Evolutionary conservation across 148 eudicot genomes (phyloP).

Genomic region (Rhododendron vialii): DNA sequence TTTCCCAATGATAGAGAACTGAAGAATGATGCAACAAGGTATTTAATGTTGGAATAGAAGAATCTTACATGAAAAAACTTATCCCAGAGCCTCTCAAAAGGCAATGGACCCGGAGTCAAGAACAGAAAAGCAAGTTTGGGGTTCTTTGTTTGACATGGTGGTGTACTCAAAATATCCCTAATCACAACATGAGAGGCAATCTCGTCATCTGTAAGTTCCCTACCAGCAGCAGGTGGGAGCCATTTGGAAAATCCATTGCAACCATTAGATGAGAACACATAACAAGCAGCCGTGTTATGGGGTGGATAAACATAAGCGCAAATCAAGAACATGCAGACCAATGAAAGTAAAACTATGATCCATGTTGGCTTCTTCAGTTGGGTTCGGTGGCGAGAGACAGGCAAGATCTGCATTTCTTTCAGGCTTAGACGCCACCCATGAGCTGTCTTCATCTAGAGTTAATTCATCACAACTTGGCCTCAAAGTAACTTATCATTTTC

Average conservation of each 20-base stretch:
- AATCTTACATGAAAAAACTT: slow-evolving; percentile 53
- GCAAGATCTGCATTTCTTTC: slow-evolving; percentile 53
- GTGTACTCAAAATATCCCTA: slow-evolving; percentile 45
- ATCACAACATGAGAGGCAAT: slow-evolving; percentile 51
- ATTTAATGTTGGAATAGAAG: slow-evolving; percentile 5
- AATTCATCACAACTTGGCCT: slow-evolving; percentile 14
- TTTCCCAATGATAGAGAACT: not conserved
- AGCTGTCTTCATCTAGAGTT: slow-evolving; percentile 42
- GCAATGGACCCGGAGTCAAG: slow-evolving; percentile 57
- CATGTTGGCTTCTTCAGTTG: slow-evolving; percentile 55
- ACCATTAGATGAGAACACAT: slow-evolving; percentile 54
- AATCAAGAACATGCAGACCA: slow-evolving; percentile 49
- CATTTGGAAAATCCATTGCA: slow-evolving; percentile 49
- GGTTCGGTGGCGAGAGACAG: slow-evolving; percentile 47
- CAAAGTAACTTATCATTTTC: not conserved
- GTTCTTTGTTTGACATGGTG: slow-evolving; percentile 35
- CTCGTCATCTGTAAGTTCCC: slow-evolving; percentile 59
- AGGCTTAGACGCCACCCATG: slow-evolving; percentile 55
- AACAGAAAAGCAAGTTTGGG: slow-evolving; percentile 77
- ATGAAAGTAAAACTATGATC: slow-evolving; percentile 54
- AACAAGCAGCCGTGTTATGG: slow-evolving; percentile 47
- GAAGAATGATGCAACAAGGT: not conserved
- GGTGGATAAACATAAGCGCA: slow-evolving; percentile 62
- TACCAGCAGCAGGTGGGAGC: slow-evolving; percentile 44
- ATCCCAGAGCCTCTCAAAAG: slow-evolving; percentile 77